These are phyloP conservation scores for Inga leiocalycina DNA, from an alignment of 306 rosid species.

Conservation along the genomic window DNA sequence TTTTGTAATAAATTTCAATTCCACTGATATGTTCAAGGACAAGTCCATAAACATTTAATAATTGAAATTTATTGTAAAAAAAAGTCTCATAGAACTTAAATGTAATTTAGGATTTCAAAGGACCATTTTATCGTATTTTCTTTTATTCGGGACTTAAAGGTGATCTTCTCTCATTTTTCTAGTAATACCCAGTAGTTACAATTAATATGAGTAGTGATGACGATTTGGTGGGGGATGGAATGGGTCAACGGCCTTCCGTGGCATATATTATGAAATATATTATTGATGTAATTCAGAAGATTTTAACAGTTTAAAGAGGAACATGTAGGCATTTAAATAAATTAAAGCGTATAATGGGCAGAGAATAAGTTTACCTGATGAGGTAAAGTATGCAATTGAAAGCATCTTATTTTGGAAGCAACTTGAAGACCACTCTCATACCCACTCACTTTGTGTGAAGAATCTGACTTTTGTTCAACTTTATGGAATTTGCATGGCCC, in stretches of 20 bases:
- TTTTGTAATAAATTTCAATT: no score
- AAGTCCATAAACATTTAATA: no score
- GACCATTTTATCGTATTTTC: no score
- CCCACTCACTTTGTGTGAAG: constrained; percentile 31
- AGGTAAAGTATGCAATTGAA: constrained; percentile 30
- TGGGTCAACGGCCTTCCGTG: constrained; percentile 46
- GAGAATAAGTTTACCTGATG: constrained; percentile 23
- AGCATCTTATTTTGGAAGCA: constrained; percentile 34
- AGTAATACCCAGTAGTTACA: no score
- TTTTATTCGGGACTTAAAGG: no score
- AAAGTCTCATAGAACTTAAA: no score
- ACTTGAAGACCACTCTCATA: constrained; percentile 38
- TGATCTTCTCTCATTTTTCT: no score
- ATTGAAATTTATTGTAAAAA: no score
- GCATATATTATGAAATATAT: neutral
- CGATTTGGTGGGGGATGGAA: constrained; percentile 38
- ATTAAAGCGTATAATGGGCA: constrained; percentile 15
- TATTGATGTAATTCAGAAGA: neutral
- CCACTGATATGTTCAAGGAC: no score
- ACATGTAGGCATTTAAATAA: neutral
- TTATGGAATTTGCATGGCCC: constrained; percentile 41
- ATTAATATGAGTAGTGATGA: neutral
- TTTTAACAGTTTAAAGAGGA: neutral
- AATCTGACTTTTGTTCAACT: constrained; percentile 21
- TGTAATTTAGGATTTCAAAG: no score